These are phyloP conservation scores for Russula earlei DNA, from an alignment of 768 basidiomycete species.

Conservation along the genomic window DNA sequence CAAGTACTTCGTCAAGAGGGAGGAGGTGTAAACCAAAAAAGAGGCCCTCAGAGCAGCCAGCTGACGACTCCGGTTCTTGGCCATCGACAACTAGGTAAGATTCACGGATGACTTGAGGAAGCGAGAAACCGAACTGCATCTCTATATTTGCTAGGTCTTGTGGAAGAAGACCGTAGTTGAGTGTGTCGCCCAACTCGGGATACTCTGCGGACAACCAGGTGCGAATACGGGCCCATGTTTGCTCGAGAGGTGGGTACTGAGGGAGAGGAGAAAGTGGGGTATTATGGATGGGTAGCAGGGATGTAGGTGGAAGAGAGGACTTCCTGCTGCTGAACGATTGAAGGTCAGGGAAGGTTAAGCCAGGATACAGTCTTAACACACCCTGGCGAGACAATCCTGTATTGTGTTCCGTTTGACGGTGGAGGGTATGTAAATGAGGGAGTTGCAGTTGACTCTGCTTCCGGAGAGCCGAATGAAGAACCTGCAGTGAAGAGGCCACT, in stretches of 20 bases:
- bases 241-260: conserved; percentile 67
- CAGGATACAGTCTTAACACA: conserved; percentile 23
- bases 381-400: conserved; percentile 54
- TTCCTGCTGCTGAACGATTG: conserved; percentile 25
- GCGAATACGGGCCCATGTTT: conserved; percentile 79
- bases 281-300: conserved; percentile 63
- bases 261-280: conserved; percentile 33
- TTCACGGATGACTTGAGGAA: conserved; percentile 85
- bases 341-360: conserved; percentile 11
- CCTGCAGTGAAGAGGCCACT: conserved; percentile 54
- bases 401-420: conserved; percentile 40
- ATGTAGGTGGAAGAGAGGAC: conserved; percentile 39
- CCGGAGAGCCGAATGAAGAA: conserved; percentile 37
- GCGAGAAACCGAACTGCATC: conserved; percentile 70
- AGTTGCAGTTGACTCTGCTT: conserved; percentile 36
- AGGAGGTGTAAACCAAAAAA: conserved; percentile 94
- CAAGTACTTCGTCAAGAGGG: conserved; percentile 84
- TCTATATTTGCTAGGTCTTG: conserved; percentile 76
- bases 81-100: conserved; percentile 85
- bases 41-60: conserved; percentile 81
- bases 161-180: conserved; percentile 83
- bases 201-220: conserved; percentile 79
- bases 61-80: conserved; percentile 85
- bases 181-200: conserved; percentile 90
- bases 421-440: conserved; percentile 75